Evolutionary conservation across 1,139 yeast species (phyloP).

Genomic region (Blastobotrys apis): DNA sequence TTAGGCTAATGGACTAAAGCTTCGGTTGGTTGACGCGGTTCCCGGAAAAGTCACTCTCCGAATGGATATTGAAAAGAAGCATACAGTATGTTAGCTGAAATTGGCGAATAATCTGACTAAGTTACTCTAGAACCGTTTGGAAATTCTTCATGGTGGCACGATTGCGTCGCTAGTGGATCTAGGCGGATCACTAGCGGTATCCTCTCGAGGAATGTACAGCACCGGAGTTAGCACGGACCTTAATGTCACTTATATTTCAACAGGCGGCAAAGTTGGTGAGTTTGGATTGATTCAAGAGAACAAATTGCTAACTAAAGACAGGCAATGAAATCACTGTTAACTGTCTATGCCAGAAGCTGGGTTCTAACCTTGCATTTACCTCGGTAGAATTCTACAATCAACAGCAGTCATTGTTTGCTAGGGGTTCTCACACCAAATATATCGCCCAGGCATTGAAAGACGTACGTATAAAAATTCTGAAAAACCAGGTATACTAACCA

Average conservation of each 20-base stretch:
- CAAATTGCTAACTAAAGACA: too few relatives aligned
- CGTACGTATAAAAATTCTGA: constrained; percentile 2
- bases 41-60: constrained; percentile 37
- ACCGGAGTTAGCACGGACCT: constrained; percentile 45
- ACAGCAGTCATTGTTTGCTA: constrained; percentile 35
- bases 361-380: constrained; percentile 42
- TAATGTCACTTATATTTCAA: constrained; percentile 39
- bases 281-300: neutral
- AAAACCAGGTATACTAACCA: neutral
- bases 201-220: constrained; percentile 40
- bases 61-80: constrained; percentile 35
- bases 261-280: constrained; percentile 40
- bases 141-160: constrained; percentile 42
- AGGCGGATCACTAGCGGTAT: constrained; percentile 45
- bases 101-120: neutral
- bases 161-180: constrained; percentile 40
- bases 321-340: constrained; percentile 22
- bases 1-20: constrained; percentile 6
- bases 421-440: constrained; percentile 44
- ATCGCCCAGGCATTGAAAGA: constrained; percentile 37
- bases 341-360: constrained; percentile 37
- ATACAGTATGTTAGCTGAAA: constrained; percentile 29
- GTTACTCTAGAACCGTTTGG: constrained; percentile 35
- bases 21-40: constrained; percentile 31
- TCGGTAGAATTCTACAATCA: constrained; percentile 35